phyloP scores from a whole-genome alignment of 495 filamentous ascomycete genomes.

The Acidomyces sp. region DNA sequence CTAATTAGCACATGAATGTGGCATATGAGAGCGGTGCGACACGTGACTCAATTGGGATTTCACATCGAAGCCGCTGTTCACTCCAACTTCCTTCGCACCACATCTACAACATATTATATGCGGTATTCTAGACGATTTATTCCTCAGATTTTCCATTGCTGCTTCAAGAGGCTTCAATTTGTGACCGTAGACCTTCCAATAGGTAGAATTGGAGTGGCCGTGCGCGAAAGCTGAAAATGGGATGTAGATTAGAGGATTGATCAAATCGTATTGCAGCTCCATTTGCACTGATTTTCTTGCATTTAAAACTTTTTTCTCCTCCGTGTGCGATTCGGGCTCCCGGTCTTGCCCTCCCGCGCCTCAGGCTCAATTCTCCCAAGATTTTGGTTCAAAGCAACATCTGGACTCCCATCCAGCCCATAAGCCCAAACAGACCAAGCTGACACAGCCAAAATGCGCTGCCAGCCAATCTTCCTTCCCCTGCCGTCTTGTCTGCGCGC shows the following conservation, averaged over 20 bases:
- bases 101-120: too few species aligned
- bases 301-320: not conserved
- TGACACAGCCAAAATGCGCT: slow-evolving; percentile 19
- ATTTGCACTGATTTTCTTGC: not conserved
- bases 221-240: not conserved
- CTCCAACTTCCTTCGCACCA: too few species aligned
- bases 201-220: too few species aligned
- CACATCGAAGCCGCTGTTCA: too few species aligned
- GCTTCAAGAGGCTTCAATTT: too few species aligned
- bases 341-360: not conserved
- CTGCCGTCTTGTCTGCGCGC: slow-evolving; percentile 16
- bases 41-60: not conserved
- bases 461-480: slow-evolving; percentile 22
- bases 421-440: slow-evolving; percentile 22
- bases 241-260: not conserved
- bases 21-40: not conserved
- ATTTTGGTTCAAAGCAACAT: slow-evolving; percentile 10
- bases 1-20: not conserved
- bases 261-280: not conserved
- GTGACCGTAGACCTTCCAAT: too few species aligned
- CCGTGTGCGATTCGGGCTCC: not conserved
- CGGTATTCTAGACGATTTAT: too few species aligned
- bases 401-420: slow-evolving; percentile 18
- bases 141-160: too few species aligned
- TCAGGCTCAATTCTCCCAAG: not conserved